Conservation (phyloP, 2,329 filamentous ascomycete species). For the Alternaria dauci region DNA sequence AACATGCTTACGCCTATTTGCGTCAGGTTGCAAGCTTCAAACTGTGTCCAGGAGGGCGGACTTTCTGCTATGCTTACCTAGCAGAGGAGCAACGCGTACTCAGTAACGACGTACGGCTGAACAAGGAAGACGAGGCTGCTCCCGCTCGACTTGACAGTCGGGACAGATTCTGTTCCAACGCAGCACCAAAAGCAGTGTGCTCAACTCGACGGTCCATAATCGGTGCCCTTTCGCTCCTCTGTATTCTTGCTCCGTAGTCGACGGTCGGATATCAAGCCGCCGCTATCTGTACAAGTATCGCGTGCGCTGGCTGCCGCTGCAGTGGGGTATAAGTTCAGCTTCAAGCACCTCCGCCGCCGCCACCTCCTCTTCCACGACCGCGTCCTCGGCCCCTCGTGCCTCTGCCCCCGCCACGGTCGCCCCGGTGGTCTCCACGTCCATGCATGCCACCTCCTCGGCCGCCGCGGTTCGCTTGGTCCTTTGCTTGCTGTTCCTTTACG, state of each 20-base stretch:
- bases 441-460: constrained; percentile 72
- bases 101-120: neutral
- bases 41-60: neutral
- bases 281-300: constrained; percentile 7
- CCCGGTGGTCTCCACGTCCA: constrained; percentile 62
- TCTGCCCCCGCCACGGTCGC: constrained; percentile 58
- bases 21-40: neutral
- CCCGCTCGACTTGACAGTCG: constrained; percentile 6
- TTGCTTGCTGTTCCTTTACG: constrained; percentile 90
- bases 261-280: neutral
- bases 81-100: neutral
- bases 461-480: constrained; percentile 67
- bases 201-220: neutral
- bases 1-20: neutral
- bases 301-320: constrained; percentile 5
- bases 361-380: constrained; percentile 63
- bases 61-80: neutral
- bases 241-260: constrained; percentile 3
- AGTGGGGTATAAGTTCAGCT: constrained; percentile 1
- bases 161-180: constrained; percentile 6
- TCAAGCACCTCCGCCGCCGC: constrained; percentile 52
- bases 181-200: neutral
- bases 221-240: constrained; percentile 1
- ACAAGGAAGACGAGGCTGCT: neutral
- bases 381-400: constrained; percentile 64